Conservation (phyloP, 2,329 filamentous ascomycete species). For the Aureobasidium lini region DNA sequence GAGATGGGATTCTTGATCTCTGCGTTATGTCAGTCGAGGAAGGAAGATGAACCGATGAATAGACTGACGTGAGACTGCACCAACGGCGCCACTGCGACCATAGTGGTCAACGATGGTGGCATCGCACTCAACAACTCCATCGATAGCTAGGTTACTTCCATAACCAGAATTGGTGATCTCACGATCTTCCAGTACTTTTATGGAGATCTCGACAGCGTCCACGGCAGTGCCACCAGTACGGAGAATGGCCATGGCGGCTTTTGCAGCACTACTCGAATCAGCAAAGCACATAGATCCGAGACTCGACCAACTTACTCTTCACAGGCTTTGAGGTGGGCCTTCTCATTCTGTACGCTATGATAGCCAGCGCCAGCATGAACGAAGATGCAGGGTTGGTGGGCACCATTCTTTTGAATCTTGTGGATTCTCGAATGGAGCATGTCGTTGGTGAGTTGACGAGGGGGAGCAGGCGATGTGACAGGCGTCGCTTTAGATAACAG, state of each 20-base stretch:
- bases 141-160: constrained; percentile 87
- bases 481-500: not conserved
- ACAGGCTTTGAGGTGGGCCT: constrained; percentile 76
- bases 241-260: constrained; percentile 72
- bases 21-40: constrained; percentile 31
- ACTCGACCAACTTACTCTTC: constrained; percentile 60
- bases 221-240: constrained; percentile 70
- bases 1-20: constrained; percentile 90
- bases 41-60: not conserved
- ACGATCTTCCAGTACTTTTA: constrained; percentile 81
- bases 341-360: constrained; percentile 81
- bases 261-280: constrained; percentile 59
- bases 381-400: constrained; percentile 68
- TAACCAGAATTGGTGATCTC: constrained; percentile 96
- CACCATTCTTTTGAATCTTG: constrained; percentile 26
- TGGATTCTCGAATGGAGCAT: constrained; percentile 32
- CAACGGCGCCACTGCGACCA: constrained; percentile 86
- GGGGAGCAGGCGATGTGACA: not conserved
- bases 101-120: constrained; percentile 86
- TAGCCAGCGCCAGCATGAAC: constrained; percentile 94
- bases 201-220: constrained; percentile 83
- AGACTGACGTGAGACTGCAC: constrained; percentile 75
- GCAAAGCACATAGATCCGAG: not conserved
- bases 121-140: constrained; percentile 89
- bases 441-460: not conserved